These are phyloP conservation scores for Coix lacrymajobi DNA, from an alignment of 176 grass and related monocot species.

Conservation along the genomic window DNA sequence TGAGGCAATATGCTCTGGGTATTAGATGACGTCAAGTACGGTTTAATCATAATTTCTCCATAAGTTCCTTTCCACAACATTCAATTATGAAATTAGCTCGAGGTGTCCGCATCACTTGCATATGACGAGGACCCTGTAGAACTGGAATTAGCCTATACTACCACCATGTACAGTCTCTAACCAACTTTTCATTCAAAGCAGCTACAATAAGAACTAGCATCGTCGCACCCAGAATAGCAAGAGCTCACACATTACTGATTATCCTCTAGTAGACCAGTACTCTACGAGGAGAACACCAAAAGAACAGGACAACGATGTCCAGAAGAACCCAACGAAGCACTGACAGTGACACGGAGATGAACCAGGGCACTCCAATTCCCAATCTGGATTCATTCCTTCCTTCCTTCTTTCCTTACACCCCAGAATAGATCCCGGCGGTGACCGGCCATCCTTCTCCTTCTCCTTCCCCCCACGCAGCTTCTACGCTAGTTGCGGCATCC, in stretches of 20 bases:
- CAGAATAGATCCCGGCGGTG: too few species aligned
- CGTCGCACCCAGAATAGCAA: background rate
- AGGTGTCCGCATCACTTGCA: background rate
- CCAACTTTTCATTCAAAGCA: background rate
- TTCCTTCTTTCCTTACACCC: too few species aligned
- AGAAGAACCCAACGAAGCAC: background rate
- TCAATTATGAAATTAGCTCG: too few species aligned
- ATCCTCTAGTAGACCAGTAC: background rate
- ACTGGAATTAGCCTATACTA: background rate
- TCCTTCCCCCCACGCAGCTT: too few species aligned
- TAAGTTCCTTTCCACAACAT: too few species aligned
- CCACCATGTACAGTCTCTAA: background rate
- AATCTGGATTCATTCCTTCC: too few species aligned
- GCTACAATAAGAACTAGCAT: background rate
- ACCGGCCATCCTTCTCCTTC: too few species aligned
- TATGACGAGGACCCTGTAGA: background rate
- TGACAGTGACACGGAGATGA: slow-evolving; percentile 7
- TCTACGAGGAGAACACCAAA: background rate
- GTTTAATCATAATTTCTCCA: background rate
- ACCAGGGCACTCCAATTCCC: too few species aligned
- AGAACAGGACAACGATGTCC: background rate
- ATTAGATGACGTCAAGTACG: background rate
- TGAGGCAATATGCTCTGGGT: background rate
- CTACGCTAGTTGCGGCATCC: too few species aligned
- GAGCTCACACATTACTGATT: too few species aligned